These are phyloP conservation scores for Magnaporthales sp. DNA, from an alignment of 2,329 filamentous ascomycete species.

Conservation along the genomic window DNA sequence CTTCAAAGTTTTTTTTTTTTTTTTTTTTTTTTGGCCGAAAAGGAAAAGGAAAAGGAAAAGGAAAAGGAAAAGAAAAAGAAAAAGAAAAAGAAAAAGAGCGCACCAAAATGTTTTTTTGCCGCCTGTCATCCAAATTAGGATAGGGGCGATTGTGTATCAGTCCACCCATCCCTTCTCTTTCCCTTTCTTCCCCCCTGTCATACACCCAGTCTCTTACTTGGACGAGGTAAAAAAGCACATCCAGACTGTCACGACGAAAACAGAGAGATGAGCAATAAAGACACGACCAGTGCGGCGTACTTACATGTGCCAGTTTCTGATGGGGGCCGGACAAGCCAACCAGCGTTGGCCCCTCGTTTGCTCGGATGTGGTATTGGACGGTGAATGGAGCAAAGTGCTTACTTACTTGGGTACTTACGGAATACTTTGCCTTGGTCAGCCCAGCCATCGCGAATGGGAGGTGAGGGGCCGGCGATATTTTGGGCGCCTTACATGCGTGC, in stretches of 20 bases:
- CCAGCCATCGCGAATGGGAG: not conserved
- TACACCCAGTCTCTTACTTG: not conserved
- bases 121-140: not conserved
- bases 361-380: not conserved
- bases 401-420: not conserved
- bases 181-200: not conserved
- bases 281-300: not conserved
- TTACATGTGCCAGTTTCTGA: not conserved
- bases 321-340: not conserved
- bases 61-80: not conserved
- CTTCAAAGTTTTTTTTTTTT: not conserved
- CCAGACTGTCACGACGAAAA: not conserved
- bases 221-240: not conserved
- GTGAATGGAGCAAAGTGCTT: not conserved
- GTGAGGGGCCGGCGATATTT: conserved; percentile 5
- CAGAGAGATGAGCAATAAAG: not conserved
- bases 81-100: not conserved
- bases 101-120: not conserved
- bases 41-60: not conserved
- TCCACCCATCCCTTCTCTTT: not conserved
- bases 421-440: not conserved
- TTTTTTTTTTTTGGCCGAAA: not conserved
- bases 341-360: not conserved
- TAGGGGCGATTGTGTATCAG: not conserved
- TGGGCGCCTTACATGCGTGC: conserved; percentile 7